phyloP scores from a whole-genome alignment of 345 rosid genomes.

The Erucastrum elatum region DNA sequence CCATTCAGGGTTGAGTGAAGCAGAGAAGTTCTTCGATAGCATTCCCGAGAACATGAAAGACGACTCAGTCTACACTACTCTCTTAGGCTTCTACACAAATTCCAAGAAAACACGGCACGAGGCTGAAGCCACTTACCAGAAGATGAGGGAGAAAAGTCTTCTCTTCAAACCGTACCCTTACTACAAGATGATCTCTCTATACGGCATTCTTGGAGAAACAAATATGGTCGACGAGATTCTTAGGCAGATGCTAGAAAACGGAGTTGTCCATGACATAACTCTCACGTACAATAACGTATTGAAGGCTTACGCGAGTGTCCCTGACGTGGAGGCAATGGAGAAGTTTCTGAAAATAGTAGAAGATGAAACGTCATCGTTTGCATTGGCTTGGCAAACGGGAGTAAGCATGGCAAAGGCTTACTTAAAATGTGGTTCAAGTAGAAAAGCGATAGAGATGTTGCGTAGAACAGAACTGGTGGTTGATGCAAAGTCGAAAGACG shows the following conservation, averaged over 20 bases:
- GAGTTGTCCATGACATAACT: neutral
- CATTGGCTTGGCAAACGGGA: slow-evolving; percentile 8
- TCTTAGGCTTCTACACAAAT: slow-evolving; percentile 2
- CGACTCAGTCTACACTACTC: slow-evolving; percentile 11
- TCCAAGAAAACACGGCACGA: slow-evolving; percentile 7
- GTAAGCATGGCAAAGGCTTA: slow-evolving; percentile 14
- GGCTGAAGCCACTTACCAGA: slow-evolving; percentile 5
- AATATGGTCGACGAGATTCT: slow-evolving; percentile 10
- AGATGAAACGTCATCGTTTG: neutral
- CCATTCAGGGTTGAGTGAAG: slow-evolving; percentile 15
- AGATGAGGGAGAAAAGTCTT: neutral
- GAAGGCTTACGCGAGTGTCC: slow-evolving; percentile 19
- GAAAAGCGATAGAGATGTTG: slow-evolving; percentile 8
- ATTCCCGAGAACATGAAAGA: slow-evolving; percentile 23
- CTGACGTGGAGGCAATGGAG: neutral
- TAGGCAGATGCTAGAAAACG: slow-evolving; percentile 12
- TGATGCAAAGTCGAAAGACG: slow-evolving; percentile 1
- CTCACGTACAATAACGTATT: slow-evolving; percentile 14
- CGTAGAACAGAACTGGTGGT: slow-evolving; percentile 4
- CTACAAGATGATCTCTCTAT: slow-evolving; percentile 7
- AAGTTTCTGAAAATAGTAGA: neutral
- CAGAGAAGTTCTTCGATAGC: slow-evolving; percentile 20
- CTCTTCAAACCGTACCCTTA: slow-evolving; percentile 17
- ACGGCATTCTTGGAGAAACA: slow-evolving; percentile 5
- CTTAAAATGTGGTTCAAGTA: neutral